phyloP scores from a whole-genome alignment of 805 yeast genomes.

The Saturnispora bothae region DNA sequence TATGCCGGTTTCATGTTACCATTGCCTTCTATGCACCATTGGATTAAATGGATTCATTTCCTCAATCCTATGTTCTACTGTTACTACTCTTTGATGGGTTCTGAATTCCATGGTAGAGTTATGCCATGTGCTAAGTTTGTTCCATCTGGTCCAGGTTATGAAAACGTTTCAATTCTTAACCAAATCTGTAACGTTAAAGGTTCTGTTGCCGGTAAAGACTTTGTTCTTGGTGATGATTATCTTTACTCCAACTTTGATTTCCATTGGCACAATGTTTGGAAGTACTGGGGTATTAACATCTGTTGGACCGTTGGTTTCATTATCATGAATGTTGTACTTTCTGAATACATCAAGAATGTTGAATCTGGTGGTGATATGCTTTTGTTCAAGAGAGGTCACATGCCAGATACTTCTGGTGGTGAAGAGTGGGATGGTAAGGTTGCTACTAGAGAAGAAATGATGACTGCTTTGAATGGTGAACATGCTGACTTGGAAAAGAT shows the following conservation, averaged over 20 bases:
- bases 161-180: conserved; percentile 28
- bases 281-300: conserved; percentile 37
- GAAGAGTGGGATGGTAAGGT: conserved; percentile 35
- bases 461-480: conserved; percentile 20
- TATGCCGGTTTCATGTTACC: conserved; percentile 42
- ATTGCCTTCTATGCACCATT: conserved; percentile 39
- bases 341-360: conserved; percentile 25
- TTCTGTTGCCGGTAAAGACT: conserved; percentile 26
- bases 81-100: conserved; percentile 44
- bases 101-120: conserved; percentile 44
- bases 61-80: conserved; percentile 38
- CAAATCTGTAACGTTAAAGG: conserved; percentile 44
- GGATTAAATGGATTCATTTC: conserved; percentile 48
- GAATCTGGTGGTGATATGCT: conserved; percentile 27
- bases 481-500: conserved; percentile 27
- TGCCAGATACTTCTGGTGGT: conserved; percentile 22
- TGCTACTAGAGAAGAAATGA: conserved; percentile 22
- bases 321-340: conserved; percentile 21
- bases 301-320: conserved; percentile 38
- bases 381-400: conserved; percentile 34
- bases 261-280: conserved; percentile 34
- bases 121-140: conserved; percentile 40
- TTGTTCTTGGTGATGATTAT: conserved; percentile 28
- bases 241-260: conserved; percentile 27
- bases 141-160: conserved; percentile 49